Percentiles rank a stretch among this genome's conserved stretches.
phyloP scores from a whole-genome alignment of 441 rosid genomes.

The Theobroma grandiflorum region DNA sequence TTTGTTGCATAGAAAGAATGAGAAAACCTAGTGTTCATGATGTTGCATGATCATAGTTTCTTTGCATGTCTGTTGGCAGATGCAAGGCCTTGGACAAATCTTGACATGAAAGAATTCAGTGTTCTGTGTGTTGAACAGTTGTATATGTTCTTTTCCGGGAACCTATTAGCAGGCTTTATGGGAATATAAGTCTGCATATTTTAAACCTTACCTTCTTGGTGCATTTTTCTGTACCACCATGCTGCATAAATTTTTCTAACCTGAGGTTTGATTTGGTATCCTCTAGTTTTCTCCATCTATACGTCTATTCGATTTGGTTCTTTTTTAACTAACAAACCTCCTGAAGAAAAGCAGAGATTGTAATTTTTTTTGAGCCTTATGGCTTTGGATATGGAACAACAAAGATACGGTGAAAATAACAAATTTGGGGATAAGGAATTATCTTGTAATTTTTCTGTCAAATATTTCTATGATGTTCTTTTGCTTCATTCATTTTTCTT shows the following conservation, averaged over 20 bases:
- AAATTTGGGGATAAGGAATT: neutral
- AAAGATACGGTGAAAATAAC: neutral
- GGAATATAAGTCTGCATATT: neutral
- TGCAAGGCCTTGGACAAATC: neutral
- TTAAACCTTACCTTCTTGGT: neutral
- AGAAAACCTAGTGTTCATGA: neutral
- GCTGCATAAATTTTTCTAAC: neutral
- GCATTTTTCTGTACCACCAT: neutral
- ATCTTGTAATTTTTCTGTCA: neutral
- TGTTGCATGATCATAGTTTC: conserved; percentile 5
- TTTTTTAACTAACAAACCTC: neutral
- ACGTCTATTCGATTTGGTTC: neutral
- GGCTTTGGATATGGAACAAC: neutral
- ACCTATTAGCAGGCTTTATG: neutral
- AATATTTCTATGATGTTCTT: neutral
- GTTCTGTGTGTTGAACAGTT: neutral
- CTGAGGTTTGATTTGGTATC: conserved; percentile 1
- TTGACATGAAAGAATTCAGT: conserved; percentile 18
- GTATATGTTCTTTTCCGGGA: neutral
- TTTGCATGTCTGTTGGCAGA: neutral
- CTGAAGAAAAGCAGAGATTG: neutral
- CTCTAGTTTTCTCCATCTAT: neutral
- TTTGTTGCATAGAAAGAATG: neutral
- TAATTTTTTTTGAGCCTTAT: neutral
- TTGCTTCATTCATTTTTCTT: neutral